Conservation (phyloP, 306 rosid genomes). For the Citrullus amarus region DNA sequence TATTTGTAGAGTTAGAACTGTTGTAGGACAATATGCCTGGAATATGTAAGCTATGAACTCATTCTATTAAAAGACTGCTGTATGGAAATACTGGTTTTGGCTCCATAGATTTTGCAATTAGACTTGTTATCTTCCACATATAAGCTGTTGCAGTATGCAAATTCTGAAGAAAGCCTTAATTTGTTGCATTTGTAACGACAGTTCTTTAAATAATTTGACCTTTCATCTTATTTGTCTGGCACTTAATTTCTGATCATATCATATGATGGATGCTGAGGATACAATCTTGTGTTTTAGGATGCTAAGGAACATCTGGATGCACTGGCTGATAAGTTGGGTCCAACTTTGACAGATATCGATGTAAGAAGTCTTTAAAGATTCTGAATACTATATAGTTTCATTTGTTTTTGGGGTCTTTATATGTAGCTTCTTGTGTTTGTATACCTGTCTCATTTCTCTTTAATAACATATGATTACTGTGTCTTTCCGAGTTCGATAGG, state of each 20-base stretch:
- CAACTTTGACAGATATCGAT: conserved; percentile 79
- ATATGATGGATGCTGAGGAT: conserved; percentile 22
- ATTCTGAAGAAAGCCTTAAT: not conserved
- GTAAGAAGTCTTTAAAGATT: conserved; percentile 35
- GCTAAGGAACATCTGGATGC: conserved; percentile 97
- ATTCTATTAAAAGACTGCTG: not conserved
- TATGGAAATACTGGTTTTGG: not conserved
- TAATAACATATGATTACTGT: not conserved
- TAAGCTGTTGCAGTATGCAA: not conserved
- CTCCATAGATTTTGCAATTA: not conserved
- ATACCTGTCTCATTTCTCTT: not conserved
- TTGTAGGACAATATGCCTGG: not conserved
- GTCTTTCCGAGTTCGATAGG: conserved; percentile 4
- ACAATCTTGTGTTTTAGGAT: conserved; percentile 49
- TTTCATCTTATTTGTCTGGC: not conserved
- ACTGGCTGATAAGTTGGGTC: conserved; percentile 87
- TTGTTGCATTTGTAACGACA: not conserved
- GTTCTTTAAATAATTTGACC: not conserved
- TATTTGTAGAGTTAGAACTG: conserved; percentile 11
- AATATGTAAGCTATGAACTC: not conserved
- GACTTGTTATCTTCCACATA: not conserved
- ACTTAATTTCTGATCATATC: conserved; percentile 1
- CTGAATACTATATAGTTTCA: not conserved
- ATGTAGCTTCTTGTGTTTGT: not conserved
- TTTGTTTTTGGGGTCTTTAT: not conserved